Conservation (phyloP, 176 grass and related monocot species). For the Pontederia crassipes region DNA sequence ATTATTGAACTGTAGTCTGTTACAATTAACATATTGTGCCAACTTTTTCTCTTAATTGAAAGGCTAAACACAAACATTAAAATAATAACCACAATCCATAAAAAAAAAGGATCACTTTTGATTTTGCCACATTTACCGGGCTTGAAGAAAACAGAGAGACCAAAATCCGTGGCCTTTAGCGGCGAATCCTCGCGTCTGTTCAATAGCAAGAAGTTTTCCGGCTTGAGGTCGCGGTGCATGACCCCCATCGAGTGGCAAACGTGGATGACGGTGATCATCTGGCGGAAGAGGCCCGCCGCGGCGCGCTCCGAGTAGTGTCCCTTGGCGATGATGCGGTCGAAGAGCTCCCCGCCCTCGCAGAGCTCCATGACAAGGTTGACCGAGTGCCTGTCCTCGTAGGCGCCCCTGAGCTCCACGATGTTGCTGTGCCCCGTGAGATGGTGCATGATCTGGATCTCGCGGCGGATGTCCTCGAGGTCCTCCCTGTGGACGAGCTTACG, state of each 20-base stretch:
- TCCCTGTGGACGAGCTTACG: conserved; percentile 47
- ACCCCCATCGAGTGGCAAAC: conserved; percentile 75
- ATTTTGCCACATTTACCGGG: conserved; percentile 23
- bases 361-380: conserved; percentile 94
- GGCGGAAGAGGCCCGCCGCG: conserved; percentile 35
- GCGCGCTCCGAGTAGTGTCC: conserved; percentile 79
- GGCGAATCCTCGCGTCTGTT: conserved; percentile 46
- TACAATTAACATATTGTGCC: no score
- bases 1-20: no score
- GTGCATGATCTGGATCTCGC: conserved; percentile 86
- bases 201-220: conserved; percentile 61
- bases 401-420: conserved; percentile 49
- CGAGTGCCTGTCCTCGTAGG: conserved; percentile 66
- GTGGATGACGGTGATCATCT: conserved; percentile 47
- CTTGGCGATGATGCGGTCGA: conserved; percentile 65
- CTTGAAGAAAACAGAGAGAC: conserved; percentile 76
- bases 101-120: neutral
- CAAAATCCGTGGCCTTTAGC: conserved; percentile 77
- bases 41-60: no score
- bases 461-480: conserved; percentile 55
- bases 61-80: neutral
- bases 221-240: conserved; percentile 83
- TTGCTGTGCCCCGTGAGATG: conserved; percentile 60
- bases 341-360: conserved; percentile 79
- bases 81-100: neutral